Conservation (phyloP, 1,284 basidiomycete species). For the Leccinum cinnamomeum region DNA sequence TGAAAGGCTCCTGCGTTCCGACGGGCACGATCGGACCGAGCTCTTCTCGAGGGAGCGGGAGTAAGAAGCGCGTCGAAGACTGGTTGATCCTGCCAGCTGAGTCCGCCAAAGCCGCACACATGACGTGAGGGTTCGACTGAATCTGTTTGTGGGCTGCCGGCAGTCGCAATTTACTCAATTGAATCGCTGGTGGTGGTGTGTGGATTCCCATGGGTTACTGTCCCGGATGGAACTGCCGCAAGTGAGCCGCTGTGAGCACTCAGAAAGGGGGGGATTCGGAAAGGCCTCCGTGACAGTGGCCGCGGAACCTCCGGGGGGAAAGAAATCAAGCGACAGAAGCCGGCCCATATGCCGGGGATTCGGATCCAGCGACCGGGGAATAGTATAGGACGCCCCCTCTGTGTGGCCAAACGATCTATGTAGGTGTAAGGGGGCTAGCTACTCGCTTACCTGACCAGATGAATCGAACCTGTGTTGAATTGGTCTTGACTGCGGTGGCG, state of each 20-base stretch:
- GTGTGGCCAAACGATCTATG: not conserved
- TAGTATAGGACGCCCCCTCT: not conserved
- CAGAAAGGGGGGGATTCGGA: not conserved
- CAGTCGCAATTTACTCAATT: not conserved
- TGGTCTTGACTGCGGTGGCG: constrained; percentile 3
- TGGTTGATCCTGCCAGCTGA: not conserved
- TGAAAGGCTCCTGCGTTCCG: not conserved
- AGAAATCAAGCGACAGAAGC: not conserved
- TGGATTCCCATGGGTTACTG: not conserved
- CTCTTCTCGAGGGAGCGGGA: not conserved
- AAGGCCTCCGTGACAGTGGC: not conserved
- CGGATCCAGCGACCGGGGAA: not conserved
- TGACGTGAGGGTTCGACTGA: not conserved
- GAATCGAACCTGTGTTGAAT: not conserved
- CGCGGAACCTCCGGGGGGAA: not conserved
- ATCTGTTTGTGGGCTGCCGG: not conserved
- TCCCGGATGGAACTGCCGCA: not conserved
- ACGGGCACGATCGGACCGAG: constrained; percentile 2
- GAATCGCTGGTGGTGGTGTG: not conserved
- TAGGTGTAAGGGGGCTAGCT: not conserved
- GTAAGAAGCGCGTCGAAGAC: not conserved
- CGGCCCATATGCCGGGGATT: not conserved
- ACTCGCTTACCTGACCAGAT: not conserved
- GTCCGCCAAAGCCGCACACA: not conserved
- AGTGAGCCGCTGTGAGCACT: constrained; percentile 1